phyloP scores from a whole-genome alignment of 2,329 filamentous ascomycete species.

The Pezicula rhizophila region DNA sequence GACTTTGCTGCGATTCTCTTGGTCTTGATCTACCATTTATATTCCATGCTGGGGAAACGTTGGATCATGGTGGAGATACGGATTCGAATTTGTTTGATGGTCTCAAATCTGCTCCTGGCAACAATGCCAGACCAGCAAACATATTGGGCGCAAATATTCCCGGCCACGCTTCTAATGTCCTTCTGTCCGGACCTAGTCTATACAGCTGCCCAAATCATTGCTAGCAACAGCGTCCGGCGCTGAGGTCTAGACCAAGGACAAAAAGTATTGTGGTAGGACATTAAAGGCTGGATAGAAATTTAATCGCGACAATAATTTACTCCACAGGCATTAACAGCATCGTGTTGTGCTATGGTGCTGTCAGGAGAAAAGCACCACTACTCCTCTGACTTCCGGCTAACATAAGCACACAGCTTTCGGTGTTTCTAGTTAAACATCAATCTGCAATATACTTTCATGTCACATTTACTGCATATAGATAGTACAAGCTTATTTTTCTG shows the following conservation, averaged over 20 bases:
- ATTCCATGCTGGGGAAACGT: conserved; percentile 87
- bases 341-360: too few relatives aligned
- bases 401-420: too few relatives aligned
- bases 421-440: too few relatives aligned
- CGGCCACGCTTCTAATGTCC: conserved; percentile 28
- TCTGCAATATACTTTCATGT: too few relatives aligned
- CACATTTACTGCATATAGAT: too few relatives aligned
- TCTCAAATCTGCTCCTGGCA: conserved; percentile 31
- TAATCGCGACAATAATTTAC: too few relatives aligned
- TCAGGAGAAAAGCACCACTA: too few relatives aligned
- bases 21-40: conserved; percentile 85
- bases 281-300: too few relatives aligned
- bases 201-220: conserved; percentile 45
- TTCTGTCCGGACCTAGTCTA: conserved; percentile 44
- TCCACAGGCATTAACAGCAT: too few relatives aligned
- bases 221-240: conserved; percentile 42
- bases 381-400: too few relatives aligned
- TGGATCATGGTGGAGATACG: conserved; percentile 69
- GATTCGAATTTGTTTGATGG: conserved; percentile 82
- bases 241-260: not conserved
- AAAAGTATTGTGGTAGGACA: too few relatives aligned
- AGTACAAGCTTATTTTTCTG: too few relatives aligned
- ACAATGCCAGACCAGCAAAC: conserved; percentile 39
- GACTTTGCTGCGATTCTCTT: conserved; percentile 72
- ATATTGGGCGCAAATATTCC: conserved; percentile 40